A percentile compares a stretch with the other conserved stretches of the same genome.
phyloP scores from a whole-genome alignment of 1,139 yeast species.

The Yamadazyma dushanensis region DNA sequence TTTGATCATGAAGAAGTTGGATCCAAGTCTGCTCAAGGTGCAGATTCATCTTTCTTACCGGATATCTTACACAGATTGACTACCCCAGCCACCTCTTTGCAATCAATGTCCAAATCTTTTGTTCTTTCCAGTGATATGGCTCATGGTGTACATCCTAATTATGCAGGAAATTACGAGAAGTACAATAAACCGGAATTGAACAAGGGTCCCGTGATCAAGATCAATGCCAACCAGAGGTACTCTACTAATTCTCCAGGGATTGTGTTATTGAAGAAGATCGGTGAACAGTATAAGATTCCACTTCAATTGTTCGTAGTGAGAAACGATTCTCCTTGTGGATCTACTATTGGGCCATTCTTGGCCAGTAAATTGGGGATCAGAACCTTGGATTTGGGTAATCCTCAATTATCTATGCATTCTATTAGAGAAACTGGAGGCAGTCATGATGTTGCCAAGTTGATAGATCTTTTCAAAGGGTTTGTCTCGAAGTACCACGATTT shows the following conservation, averaged over 20 bases:
- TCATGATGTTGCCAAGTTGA: constrained; percentile 64
- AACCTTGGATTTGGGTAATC: constrained; percentile 90
- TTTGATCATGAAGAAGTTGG: constrained; percentile 98
- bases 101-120: constrained; percentile 79
- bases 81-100: constrained; percentile 44
- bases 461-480: constrained; percentile 60
- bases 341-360: constrained; percentile 93
- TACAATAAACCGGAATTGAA: constrained; percentile 80
- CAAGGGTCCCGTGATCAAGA: constrained; percentile 87
- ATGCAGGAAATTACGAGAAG: constrained; percentile 70
- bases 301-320: constrained; percentile 84
- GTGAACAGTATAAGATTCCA: constrained; percentile 64
- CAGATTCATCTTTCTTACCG: constrained; percentile 87
- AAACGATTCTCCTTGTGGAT: constrained; percentile 93
- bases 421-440: constrained; percentile 93
- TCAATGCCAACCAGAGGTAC: constrained; percentile 94
- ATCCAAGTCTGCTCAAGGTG: constrained; percentile 92
- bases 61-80: constrained; percentile 72
- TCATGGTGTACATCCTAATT: constrained; percentile 95
- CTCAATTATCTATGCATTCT: constrained; percentile 94
- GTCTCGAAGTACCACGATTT: constrained; percentile 42
- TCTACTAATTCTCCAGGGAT: constrained; percentile 93
- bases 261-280: constrained; percentile 72
- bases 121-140: constrained; percentile 94
- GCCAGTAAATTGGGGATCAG: constrained; percentile 87